Evolutionary conservation across 345 rosid species (phyloP), one percentile per base, ranked within the genome.

Genomic region (Nasturtium officinale): DNA sequence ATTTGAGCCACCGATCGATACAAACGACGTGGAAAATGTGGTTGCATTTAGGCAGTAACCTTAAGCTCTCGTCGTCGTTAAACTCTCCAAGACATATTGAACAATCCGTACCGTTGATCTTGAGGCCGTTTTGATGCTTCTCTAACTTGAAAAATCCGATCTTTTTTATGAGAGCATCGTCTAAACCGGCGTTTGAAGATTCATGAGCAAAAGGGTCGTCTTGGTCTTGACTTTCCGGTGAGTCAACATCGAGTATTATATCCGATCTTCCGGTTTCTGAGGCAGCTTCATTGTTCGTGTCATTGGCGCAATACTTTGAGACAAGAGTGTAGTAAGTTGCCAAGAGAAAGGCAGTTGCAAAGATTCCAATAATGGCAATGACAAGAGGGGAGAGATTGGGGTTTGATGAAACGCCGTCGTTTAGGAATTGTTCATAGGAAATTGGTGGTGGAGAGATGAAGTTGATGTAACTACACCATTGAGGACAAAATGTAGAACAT

Each of bases 1-100:
- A 86, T 53, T 59, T 82, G 5, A 95, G 97, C 96, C 99, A 95
- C 4, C 87, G 82, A 79, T 95, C 99, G 52, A 95, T 90, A 77
- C 99, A 95, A 17, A 76, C 80, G 2, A 91, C 86, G 57, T 91
- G 99, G 66, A 91, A 91, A 65, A 82, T 87, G 71, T 95, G 99
- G 62, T 82, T 82, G 42, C 99, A 95, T 67, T 82, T 91, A 9
- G 99, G 99, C 80, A 91, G 79, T 26, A 95, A 82, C 85, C 97
- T 88, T 23, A 95, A 23, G 78, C 76, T 81, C 71, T 91, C 96
- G 5, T 82, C 89, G 68, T 89, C 96, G 59, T 78, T 76, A 52
- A 95, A 91, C 75, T 95, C 97, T 30, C 87, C 85, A 42, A 95
- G 91, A 76, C 99, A 95, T 74, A 91, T 93, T 0, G 96, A 84